Evolutionary conservation across 768 basidiomycete genomes (phyloP).

Genomic region (Lanmaoa rubissima): DNA sequence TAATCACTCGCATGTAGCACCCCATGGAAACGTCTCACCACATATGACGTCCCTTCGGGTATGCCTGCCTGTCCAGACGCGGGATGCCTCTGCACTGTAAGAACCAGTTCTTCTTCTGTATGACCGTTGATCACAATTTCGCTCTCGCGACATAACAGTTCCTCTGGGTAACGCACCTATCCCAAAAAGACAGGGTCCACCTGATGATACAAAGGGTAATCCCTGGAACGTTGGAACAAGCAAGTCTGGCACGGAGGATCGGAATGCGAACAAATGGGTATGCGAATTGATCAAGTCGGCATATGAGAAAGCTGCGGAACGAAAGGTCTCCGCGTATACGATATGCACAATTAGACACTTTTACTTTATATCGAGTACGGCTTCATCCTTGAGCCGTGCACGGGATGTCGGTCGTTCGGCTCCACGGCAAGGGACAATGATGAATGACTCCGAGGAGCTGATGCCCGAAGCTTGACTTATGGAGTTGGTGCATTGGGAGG

Average conservation of each 20-base stretch:
- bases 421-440: background rate
- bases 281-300: background rate
- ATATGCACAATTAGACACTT: background rate
- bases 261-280: background rate
- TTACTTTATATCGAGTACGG: constrained; percentile 10
- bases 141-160: background rate
- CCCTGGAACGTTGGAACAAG: background rate
- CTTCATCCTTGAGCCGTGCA: constrained; percentile 16
- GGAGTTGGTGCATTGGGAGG: background rate
- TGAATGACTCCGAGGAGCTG: constrained; percentile 3
- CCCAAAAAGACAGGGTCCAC: background rate
- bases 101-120: background rate
- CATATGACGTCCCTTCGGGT: constrained; percentile 4
- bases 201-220: background rate
- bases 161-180: constrained; percentile 2
- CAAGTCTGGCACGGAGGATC: background rate
- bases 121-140: background rate
- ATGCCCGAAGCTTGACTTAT: background rate
- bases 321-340: background rate
- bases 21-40: background rate
- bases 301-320: background rate
- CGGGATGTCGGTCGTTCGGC: background rate
- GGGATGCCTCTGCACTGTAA: constrained; percentile 5
- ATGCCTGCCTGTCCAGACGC: constrained; percentile 3
- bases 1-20: constrained; percentile 2